Base-by-base conservation (phyloP, 2,329 filamentous ascomycete genomes). In the Keithomyces neogunnii region DNA sequence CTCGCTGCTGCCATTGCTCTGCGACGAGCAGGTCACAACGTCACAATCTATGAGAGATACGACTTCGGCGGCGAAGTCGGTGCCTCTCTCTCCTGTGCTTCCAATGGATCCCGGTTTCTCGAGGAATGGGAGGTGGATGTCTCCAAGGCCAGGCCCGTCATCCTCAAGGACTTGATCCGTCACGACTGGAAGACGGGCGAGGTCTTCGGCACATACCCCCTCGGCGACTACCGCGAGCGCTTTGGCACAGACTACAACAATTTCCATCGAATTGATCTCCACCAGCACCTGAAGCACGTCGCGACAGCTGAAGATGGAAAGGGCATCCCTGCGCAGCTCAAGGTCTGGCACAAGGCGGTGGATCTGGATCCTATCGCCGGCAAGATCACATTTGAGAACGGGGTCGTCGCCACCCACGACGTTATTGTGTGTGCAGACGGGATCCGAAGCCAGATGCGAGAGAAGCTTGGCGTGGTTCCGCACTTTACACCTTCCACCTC, bases 1-100 rank as follows among this genome's bases (percentile, higher is more conserved):
- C 60, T 72, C 40, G 63, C 63, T 1, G 66, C 63, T 4, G 69
- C 70, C 36, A 66, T 72, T 19, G 64, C 71, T 1, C 65, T 72
- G 13, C 68, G 70, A 13, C 66, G 66, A 10, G 65, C 66, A 26
- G 71, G 70, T 11, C 71, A 73, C 55, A 51, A 55, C 19, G 66
- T 73, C 13, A 82, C 77, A 29, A 74, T 86, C 53, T 85, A 85
- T 59, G 82, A 84, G 60, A 75, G 77, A 35, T 71, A 73, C 46
- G 78, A 85, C 63, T 85, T 80, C 55, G 80, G 73, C 4, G 79
- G 80, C n/a, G 82, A 85, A 60, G 80, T 82, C 0, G 82, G 82
- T 9, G 80, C 80, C 3, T 82, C 81, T 2, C 72, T 84, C 2
- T 80, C 75, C 3, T 82, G 81, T 55, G 81, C 82, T 5, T 80